phyloP scores from a whole-genome alignment of 108 stramenopile species.

The Fragilaria crotonensis region DNA sequence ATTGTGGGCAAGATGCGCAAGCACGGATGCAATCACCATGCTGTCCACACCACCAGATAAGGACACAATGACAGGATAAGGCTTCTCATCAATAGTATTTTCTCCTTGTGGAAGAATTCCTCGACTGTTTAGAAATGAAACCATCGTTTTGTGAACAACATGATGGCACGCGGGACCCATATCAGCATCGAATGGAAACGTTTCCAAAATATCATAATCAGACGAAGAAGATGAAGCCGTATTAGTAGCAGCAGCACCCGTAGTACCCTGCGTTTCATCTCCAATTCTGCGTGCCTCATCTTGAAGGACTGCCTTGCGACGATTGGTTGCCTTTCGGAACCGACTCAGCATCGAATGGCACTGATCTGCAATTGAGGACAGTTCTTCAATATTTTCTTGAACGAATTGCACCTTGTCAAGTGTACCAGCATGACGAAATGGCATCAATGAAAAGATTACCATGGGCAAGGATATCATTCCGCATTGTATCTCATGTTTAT shows the following conservation, averaged over 20 bases:
- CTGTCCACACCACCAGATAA: conserved; percentile 97
- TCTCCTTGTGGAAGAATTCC: no score
- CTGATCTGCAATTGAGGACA: conserved; percentile 44
- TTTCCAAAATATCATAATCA: conserved; percentile 72
- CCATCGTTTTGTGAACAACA: conserved; percentile 56
- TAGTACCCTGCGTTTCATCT: no score
- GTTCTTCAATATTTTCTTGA: conserved; percentile 35
- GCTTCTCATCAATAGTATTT: background rate
- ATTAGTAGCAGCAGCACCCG: no score
- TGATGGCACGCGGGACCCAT: conserved; percentile 46
- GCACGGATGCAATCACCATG: conserved; percentile 91
- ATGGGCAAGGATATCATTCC: conserved; percentile 78
- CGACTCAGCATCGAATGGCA: conserved; percentile 65
- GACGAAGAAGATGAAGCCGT: conserved; percentile 14
- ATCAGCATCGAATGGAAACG: conserved; percentile 65
- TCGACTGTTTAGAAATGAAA: conserved; percentile 32
- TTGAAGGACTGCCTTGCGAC: conserved; percentile 67
- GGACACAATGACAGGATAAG: conserved; percentile 62
- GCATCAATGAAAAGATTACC: conserved; percentile 77
- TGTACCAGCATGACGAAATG: conserved; percentile 66
- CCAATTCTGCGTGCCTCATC: conserved; percentile 69
- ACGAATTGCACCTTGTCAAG: conserved; percentile 51
- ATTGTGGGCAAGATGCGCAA: conserved; percentile 48
- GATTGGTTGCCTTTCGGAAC: conserved; percentile 80
- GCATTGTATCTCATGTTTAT: conserved; percentile 46